These are phyloP conservation scores for Elongisporangium prolatum DNA, from an alignment of 352 stramenopile genomes.

Conservation along the genomic window DNA sequence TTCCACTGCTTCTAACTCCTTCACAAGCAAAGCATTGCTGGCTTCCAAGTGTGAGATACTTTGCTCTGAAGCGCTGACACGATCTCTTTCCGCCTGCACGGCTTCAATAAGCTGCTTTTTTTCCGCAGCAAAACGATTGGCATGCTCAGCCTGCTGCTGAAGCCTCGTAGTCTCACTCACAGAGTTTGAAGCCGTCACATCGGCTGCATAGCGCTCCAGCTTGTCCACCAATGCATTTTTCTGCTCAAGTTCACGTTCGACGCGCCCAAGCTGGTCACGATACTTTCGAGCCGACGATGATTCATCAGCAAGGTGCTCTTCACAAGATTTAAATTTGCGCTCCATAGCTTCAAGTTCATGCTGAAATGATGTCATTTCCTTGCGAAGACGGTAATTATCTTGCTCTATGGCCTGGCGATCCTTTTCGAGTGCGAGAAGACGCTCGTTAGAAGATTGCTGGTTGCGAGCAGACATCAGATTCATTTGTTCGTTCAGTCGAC, in stretches of 20 bases:
- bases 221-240: constrained; percentile 16
- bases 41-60: constrained; percentile 20
- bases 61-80: constrained; percentile 25
- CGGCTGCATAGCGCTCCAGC: constrained; percentile 16
- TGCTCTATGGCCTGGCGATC: constrained; percentile 45
- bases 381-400: constrained; percentile 47
- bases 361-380: constrained; percentile 38
- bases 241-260: constrained; percentile 21
- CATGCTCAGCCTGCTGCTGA: constrained; percentile 34
- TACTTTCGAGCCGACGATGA: constrained; percentile 28
- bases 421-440: constrained; percentile 44
- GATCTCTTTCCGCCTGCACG: constrained; percentile 36
- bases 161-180: constrained; percentile 25
- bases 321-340: constrained; percentile 35
- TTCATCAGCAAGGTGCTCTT: constrained; percentile 31
- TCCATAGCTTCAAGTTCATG: constrained; percentile 42
- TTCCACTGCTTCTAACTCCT: constrained; percentile 36
- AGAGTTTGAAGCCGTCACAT: constrained; percentile 26
- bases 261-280: constrained; percentile 17
- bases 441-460: constrained; percentile 55
- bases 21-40: constrained; percentile 19
- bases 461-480: constrained; percentile 29
- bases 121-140: constrained; percentile 36
- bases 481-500: constrained; percentile 33
- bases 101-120: constrained; percentile 38